Evolutionary conservation across 805 yeast species (phyloP).

Genomic region (Starmerella riodocensis): DNA sequence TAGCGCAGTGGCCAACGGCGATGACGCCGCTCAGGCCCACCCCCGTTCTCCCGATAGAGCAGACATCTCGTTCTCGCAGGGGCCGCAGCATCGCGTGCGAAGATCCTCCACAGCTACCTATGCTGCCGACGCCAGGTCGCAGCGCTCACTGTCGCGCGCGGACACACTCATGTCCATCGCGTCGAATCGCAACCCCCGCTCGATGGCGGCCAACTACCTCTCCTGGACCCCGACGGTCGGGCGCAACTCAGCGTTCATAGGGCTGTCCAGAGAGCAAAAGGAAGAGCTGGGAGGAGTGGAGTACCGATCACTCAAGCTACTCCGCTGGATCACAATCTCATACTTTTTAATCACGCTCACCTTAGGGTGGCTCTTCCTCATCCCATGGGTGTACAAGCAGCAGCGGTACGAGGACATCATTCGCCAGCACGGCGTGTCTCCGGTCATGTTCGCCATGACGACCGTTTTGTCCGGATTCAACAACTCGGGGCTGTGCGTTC

Average conservation of each 20-base stretch:
- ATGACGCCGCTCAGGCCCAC: neutral
- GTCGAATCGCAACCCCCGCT: constrained; percentile 6
- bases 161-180: constrained; percentile 13
- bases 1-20: constrained; percentile 11
- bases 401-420: constrained; percentile 26
- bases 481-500: constrained; percentile 72
- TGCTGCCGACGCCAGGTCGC: neutral
- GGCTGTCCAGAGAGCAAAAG: constrained; percentile 67
- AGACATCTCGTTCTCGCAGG: too few species aligned
- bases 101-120: constrained; percentile 3
- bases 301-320: constrained; percentile 71
- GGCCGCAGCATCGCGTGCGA: constrained; percentile 3
- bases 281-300: constrained; percentile 97
- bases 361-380: constrained; percentile 36
- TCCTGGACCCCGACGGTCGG: constrained; percentile 90
- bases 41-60: neutral
- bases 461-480: constrained; percentile 68
- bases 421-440: constrained; percentile 45
- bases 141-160: constrained; percentile 4
- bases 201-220: constrained; percentile 39
- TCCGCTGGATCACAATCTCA: constrained; percentile 47
- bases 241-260: constrained; percentile 81
- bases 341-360: constrained; percentile 63
- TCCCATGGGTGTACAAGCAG: constrained; percentile 36
- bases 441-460: constrained; percentile 91